These are phyloP conservation scores for Fusarium udum DNA, from an alignment of 2,329 filamentous ascomycete genomes.

Conservation along the genomic window DNA sequence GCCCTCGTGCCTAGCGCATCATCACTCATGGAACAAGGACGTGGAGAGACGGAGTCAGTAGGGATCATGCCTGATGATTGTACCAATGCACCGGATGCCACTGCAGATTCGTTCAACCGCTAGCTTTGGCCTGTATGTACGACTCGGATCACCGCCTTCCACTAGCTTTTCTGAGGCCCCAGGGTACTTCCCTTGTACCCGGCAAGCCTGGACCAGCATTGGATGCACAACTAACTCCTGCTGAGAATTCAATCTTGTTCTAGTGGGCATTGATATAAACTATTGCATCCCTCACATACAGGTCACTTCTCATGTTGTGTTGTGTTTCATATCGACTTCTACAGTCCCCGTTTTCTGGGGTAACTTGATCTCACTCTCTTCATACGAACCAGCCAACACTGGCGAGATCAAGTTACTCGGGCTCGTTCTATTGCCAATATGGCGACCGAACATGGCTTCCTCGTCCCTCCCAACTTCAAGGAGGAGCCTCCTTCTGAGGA, in stretches of 20 bases:
- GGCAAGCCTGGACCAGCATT: slow-evolving; percentile 21
- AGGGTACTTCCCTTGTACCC: slow-evolving; percentile 14
- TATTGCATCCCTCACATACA: not conserved
- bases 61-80: not conserved
- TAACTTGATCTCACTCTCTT: not conserved
- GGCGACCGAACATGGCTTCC: slow-evolving; percentile 29
- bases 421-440: not conserved
- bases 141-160: slow-evolving; percentile 36
- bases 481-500: slow-evolving; percentile 10
- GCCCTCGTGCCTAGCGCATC: not conserved
- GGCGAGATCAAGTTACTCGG: not conserved
- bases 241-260: not conserved
- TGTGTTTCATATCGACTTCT: not conserved
- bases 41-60: not conserved
- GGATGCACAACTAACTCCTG: not conserved
- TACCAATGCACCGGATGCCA: slow-evolving; percentile 3
- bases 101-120: slow-evolving; percentile 1
- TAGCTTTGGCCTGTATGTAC: slow-evolving; percentile 14
- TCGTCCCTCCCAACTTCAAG: slow-evolving; percentile 32
- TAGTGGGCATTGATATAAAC: slow-evolving; percentile 6
- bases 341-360: not conserved
- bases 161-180: slow-evolving; percentile 22
- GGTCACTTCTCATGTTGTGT: not conserved
- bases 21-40: not conserved
- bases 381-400: not conserved